Percentiles rank a stretch among this genome's conserved stretches.
These are phyloP conservation scores for Paraphoma chrysanthemicola DNA, from an alignment of 2,329 filamentous ascomycete species.

Conservation along the genomic window DNA sequence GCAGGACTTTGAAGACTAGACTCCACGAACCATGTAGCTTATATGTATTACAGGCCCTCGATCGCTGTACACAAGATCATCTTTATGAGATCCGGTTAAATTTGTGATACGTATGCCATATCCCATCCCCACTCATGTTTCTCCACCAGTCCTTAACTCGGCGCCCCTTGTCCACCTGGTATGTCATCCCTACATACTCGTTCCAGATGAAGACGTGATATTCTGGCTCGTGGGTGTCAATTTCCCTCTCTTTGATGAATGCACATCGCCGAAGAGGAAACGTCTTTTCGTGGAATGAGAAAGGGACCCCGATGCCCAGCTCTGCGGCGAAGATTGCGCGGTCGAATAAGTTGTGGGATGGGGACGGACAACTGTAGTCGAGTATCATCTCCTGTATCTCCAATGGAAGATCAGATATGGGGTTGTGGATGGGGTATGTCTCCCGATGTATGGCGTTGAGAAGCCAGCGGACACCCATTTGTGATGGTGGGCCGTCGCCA, in stretches of 20 bases:
- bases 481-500: neutral
- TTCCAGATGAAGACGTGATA: neutral
- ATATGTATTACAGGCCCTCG: too few relatives aligned
- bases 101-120: too few relatives aligned
- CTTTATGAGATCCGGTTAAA: too few relatives aligned
- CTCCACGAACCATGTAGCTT: too few relatives aligned
- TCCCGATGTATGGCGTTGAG: constrained; percentile 10
- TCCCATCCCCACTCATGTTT: neutral
- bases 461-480: constrained; percentile 4
- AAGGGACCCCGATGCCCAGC: neutral
- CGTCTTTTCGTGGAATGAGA: neutral
- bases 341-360: neutral
- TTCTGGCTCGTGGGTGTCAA: neutral
- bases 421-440: constrained; percentile 2
- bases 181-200: neutral
- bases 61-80: too few relatives aligned
- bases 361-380: neutral
- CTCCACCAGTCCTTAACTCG: neutral
- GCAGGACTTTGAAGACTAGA: too few relatives aligned
- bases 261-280: neutral
- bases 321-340: neutral
- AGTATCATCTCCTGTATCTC: constrained; percentile 14
- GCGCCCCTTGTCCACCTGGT: neutral
- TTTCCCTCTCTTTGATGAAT: neutral
- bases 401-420: constrained; percentile 3